Base-by-base conservation (phyloP, 2,329 filamentous ascomycete species). In the Talaromyces funiculosus region DNA sequence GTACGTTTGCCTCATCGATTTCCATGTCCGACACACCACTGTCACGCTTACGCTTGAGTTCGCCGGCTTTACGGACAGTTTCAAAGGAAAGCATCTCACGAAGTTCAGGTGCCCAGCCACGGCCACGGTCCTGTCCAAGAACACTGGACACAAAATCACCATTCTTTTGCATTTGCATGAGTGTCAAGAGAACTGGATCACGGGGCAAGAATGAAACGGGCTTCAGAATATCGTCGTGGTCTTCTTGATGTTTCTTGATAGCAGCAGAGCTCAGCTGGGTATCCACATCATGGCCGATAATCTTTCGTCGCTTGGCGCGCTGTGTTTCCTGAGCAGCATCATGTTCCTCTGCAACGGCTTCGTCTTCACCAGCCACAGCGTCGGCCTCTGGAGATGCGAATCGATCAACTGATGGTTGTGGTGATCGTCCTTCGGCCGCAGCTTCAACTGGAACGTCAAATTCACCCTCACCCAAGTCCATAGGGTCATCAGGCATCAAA, bases 41-140 rank as follows among this genome's bases (percentile, higher is more conserved):
- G 69, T 96, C 92, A 45, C 94, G 87, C 82, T 99, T 99, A 62
- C 94, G 86, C 83, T 97, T 99, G 59, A 93, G 82, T 63, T 96
- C 91, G 61, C 86, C 88, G 43, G 87, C 83, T 61, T 86, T 86
- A 63, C 87, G 87, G 16, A 96, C 83, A 14, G 90, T 83, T 65
- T 95, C 90, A 43, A 97, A 80, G 1, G 92, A 96, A n/a, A 97
- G 80, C 68, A 99, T 86, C n/a, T 89, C 91, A 62, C 90, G 88
- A 20, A 99, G 82, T 76, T 99, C 94, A 0, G 93, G 93, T 3
- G 93, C 93, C 92, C 92, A 97, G 43, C 85, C 85, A 65, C 85
- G 83, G 67, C 87, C 87, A 64, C 90, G 86, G 38, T 87, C 90
- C 63, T 92, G 90, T 57, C 90, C 87, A 77, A 97, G 87, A 64